phyloP scores from a whole-genome alignment of 106 monocot species.

The Cymbidium sinense region DNA sequence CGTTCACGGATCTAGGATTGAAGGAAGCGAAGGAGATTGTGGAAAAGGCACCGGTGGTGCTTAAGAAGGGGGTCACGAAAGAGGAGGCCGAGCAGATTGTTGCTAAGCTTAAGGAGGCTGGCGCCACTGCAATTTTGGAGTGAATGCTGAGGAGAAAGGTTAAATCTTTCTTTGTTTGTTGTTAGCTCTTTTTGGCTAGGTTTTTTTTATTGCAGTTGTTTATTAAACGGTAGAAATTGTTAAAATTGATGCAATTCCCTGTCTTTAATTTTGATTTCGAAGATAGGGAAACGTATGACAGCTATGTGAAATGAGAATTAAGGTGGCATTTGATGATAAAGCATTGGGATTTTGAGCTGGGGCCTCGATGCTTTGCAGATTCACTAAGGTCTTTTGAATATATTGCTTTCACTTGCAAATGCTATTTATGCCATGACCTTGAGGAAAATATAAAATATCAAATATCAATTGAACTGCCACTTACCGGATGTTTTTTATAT shows the following conservation, averaged over 20 bases:
- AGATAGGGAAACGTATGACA: background rate
- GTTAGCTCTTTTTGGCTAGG: no score
- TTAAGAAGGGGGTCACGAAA: constrained; percentile 66
- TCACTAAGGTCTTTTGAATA: background rate
- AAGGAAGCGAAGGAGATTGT: constrained; percentile 98
- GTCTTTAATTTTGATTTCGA: background rate
- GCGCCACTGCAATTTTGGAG: constrained; percentile 66
- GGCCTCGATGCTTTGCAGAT: background rate
- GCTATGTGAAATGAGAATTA: constrained; percentile 1
- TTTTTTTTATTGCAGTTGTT: no score
- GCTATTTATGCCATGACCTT: no score
- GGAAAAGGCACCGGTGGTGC: constrained; percentile 85
- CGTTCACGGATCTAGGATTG: constrained; percentile 77
- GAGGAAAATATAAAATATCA: no score
- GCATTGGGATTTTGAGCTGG: background rate
- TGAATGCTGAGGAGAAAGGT: constrained; percentile 15
- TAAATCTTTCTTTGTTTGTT: background rate
- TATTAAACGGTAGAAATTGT: no score
- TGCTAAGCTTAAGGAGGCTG: constrained; percentile 74
- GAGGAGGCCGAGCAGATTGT: constrained; percentile 76
- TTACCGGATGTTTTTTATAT: no score
- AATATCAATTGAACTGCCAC: no score
- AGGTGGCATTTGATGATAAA: background rate
- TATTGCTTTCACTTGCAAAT: background rate
- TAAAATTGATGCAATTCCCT: background rate